Base-by-base conservation (phyloP, 164 flowering plant genomes). In the Cinnamomum chago region DNA sequence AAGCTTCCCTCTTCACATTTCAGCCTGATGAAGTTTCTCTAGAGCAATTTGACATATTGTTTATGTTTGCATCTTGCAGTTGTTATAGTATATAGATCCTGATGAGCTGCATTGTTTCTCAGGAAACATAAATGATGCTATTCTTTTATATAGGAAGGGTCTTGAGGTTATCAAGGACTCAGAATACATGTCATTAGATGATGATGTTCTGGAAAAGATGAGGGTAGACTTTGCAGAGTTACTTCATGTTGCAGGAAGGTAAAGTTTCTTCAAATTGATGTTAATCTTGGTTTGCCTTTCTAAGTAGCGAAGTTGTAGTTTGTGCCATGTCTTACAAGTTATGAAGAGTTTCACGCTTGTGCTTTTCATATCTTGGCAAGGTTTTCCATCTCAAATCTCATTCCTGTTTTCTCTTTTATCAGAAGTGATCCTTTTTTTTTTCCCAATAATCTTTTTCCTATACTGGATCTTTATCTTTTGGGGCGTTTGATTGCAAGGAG, bases 191-290 rank as follows among this genome's bases (percentile, higher is more conserved):
- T 79, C 84, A 68, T 68, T 85, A 66, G 94, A 90, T 76, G 93
- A 91, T 65, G 72, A 73, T 66, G 51, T 84, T 50, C 74, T 92
- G 83, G 94, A 92, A 86, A 89, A 88, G 82, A 89, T 90, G 86
- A 89, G 92, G 83, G 77, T 88, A 70, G 98, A 95, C 72, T 84
- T 95, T 81, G 94, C 95, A 14, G 97, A 92, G 76, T 76, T 95
- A 72, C 94, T 91, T 78, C 97, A 93, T 82, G 80, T 70, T 73
- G 90, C 84, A 15, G 98, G 98, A 86, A 91, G 97, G 98, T 95
- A 82, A 77, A 70, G 47, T 40, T 5, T 40, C 47, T 40, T 40
- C 7, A 40, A 40, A 40, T 40, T 40, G 47, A 40, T 40, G 2
- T 40, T 40, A 40, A 40, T 40, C 47, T 40, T 40, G 47, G 47